phyloP scores from a whole-genome alignment of 768 basidiomycete species.

The Pleurotus salmoneostramineus region DNA sequence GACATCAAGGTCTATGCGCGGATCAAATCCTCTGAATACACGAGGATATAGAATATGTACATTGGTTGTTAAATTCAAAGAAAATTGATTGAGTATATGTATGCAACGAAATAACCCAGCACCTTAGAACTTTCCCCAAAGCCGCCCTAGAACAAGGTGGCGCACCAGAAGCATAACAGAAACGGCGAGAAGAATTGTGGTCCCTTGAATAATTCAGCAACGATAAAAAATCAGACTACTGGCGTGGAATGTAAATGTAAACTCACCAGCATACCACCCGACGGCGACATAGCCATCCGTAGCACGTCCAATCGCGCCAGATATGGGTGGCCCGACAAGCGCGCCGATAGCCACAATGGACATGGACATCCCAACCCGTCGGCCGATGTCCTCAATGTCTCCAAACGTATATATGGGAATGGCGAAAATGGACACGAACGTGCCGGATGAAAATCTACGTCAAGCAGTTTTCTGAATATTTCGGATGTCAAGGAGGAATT shows the following conservation, averaged over 20 bases:
- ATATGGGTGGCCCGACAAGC: conserved; percentile 68
- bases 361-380: conserved; percentile 62
- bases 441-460: conserved; percentile 57
- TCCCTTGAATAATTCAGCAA: conserved; percentile 19
- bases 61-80: too few species aligned
- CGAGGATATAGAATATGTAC: too few species aligned
- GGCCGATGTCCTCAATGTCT: conserved; percentile 54
- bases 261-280: conserved; percentile 51
- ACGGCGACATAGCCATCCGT: conserved; percentile 51
- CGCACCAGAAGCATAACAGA: conserved; percentile 34
- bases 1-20: too few species aligned
- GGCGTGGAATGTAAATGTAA: not conserved
- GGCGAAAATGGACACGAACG: conserved; percentile 52
- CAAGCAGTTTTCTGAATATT: not conserved
- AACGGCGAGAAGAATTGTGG: conserved; percentile 37
- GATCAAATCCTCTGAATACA: too few species aligned
- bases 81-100: too few species aligned
- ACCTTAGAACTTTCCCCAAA: conserved; percentile 38
- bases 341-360: conserved; percentile 60
- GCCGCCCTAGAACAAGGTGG: conserved; percentile 31
- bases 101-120: too few species aligned
- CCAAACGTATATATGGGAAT: conserved; percentile 64
- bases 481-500: not conserved
- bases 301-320: conserved; percentile 57
- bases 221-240: not conserved